Evolutionary conservation across 306 rosid genomes (phyloP).

Genomic region (Vigna radiata): DNA sequence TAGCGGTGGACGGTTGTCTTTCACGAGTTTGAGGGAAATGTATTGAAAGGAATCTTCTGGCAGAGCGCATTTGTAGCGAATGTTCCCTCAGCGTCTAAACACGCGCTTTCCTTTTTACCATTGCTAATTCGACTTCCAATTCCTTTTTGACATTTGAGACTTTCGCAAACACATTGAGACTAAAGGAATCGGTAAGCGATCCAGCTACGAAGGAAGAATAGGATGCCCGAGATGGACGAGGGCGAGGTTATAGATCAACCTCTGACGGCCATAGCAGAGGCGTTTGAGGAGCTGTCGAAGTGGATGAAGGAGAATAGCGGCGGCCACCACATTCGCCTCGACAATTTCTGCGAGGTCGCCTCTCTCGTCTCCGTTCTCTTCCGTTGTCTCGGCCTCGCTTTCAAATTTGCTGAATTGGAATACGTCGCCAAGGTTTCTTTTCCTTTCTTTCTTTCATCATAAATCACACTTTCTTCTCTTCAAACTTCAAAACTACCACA

Average conservation of each 20-base stretch:
- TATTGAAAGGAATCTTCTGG: too few relatives aligned
- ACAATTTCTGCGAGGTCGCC: conserved; percentile 67
- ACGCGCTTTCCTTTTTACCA: neutral
- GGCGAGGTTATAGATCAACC: conserved; percentile 45
- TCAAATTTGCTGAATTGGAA: conserved; percentile 94
- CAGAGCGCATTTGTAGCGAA: too few relatives aligned
- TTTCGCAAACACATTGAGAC: neutral
- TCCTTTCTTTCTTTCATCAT: too few relatives aligned
- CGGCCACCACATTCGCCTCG: conserved; percentile 51
- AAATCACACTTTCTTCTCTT: neutral
- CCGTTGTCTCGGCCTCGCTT: conserved; percentile 84
- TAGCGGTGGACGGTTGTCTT: too few relatives aligned
- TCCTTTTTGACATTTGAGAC: neutral
- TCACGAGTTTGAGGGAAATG: too few relatives aligned
- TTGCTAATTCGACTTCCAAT: neutral
- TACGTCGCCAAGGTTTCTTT: conserved; percentile 78
- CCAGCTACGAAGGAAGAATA: neutral
- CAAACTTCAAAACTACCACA: neutral
- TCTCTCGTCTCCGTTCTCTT: conserved; percentile 77
- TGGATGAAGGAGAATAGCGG: conserved; percentile 23
- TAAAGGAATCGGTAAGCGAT: neutral
- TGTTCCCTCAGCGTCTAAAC: neutral
- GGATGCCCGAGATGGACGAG: conserved; percentile 45
- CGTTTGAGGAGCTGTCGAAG: conserved; percentile 66
- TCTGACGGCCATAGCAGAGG: conserved; percentile 71